These are phyloP conservation scores for Boeremia exigua DNA, from an alignment of 2,329 filamentous ascomycete genomes.

Conservation along the genomic window DNA sequence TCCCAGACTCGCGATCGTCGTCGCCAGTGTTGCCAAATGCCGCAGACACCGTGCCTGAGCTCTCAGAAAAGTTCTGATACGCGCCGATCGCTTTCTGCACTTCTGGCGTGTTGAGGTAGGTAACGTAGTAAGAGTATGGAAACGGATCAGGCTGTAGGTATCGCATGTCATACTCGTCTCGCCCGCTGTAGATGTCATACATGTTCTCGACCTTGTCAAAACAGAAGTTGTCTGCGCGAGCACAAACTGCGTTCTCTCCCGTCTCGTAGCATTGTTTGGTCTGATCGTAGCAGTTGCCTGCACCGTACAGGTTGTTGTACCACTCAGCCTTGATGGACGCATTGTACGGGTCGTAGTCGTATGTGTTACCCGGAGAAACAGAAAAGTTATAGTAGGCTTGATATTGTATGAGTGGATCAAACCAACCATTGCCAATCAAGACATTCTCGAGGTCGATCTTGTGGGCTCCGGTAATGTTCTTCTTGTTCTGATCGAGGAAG, in stretches of 20 bases:
- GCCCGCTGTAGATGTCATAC: constrained; percentile 58
- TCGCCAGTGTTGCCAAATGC: constrained; percentile 59
- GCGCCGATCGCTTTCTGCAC: constrained; percentile 66
- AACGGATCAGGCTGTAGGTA: constrained; percentile 64
- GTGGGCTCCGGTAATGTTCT: constrained; percentile 52
- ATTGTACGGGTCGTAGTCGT: constrained; percentile 62
- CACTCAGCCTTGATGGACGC: constrained; percentile 56
- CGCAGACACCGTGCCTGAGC: constrained; percentile 51
- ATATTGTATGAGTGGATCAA: constrained; percentile 63
- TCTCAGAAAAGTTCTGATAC: constrained; percentile 62
- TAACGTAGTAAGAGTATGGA: constrained; percentile 60
- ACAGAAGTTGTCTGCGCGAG: constrained; percentile 63
- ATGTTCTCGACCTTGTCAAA: constrained; percentile 58
- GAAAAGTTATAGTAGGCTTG: constrained; percentile 65
- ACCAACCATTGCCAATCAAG: constrained; percentile 66
- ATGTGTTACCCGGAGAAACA: constrained; percentile 63
- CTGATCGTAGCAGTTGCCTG: constrained; percentile 66
- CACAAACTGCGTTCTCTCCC: constrained; percentile 60
- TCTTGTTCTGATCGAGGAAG: constrained; percentile 55
- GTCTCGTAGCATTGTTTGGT: constrained; percentile 62
- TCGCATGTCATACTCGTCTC: constrained; percentile 67
- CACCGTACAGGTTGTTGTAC: constrained; percentile 66
- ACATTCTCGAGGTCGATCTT: constrained; percentile 59
- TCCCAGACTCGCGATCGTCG: constrained; percentile 54
- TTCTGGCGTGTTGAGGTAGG: constrained; percentile 64